Evolutionary conservation across 257 asterid genomes (phyloP).

Genomic region (Gentiana macrophylla): DNA sequence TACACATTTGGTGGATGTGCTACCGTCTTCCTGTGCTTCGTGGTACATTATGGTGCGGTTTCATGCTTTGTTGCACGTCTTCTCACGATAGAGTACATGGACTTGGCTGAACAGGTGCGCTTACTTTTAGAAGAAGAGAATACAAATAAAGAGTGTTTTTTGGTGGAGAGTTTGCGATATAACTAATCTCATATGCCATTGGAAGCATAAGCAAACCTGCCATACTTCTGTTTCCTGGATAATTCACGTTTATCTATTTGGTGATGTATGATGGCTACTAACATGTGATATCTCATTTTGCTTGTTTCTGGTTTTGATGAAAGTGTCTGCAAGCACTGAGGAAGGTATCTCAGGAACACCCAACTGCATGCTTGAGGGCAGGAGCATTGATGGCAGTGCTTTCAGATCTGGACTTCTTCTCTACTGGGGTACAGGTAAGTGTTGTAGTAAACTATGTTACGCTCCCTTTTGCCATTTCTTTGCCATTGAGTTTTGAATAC

Average conservation of each 20-base stretch:
- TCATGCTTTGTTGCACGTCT: constrained; percentile 87
- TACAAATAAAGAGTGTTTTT: no score
- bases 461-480: no score
- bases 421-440: constrained; percentile 95
- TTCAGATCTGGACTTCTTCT: constrained; percentile 95
- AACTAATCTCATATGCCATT: no score
- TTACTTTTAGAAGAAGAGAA: not conserved
- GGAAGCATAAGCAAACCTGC: no score
- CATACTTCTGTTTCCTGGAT: no score
- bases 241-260: no score
- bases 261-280: not conserved
- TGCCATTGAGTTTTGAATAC: no score
- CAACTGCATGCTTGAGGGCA: constrained; percentile 97
- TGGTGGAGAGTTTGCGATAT: no score
- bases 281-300: not conserved
- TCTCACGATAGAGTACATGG: constrained; percentile 96
- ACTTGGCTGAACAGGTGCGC: constrained; percentile 97
- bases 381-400: constrained; percentile 99
- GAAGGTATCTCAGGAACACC: constrained; percentile 97
- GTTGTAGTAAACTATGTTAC: no score
- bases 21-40: constrained; percentile 92
- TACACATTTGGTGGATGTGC: constrained; percentile 93
- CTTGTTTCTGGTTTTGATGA: not conserved
- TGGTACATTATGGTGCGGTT: constrained; percentile 97
- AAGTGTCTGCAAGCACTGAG: constrained; percentile 96